Evolutionary conservation across 2,329 filamentous ascomycete genomes (phyloP), one percentile per base, ranked within the genome.

Genomic region (Nemania sp.): DNA sequence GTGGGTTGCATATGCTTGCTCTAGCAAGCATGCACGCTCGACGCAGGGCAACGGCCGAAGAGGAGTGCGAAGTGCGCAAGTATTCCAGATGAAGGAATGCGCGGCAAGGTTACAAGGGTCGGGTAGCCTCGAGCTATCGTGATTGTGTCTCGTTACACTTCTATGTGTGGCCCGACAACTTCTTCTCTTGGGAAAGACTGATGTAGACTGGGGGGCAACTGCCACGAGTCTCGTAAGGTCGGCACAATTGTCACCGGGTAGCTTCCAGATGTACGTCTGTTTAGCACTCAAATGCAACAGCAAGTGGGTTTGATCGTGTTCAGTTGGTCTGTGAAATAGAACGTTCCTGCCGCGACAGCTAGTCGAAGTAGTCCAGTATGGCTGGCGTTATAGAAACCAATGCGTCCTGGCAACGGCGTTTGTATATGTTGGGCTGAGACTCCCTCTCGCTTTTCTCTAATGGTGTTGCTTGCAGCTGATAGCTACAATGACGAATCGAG

Each of bases 11-110:
- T 50, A 46, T 37, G 19, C 50, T 42, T 44, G 45, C 51, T 48
- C 22, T 22, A 17, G 36, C 47, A 49, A 48, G 42, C 30, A 47
- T 48, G 51, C 62, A 36, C 56, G 60, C 58, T 24, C 51, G 52
- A 49, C 44, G 49, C 34, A 42, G 37, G 23, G 24, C 19, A 24
- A 53, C 49, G 54, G 37, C 37, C 48, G 44, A 31, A 41, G 22
- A 14, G 47, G 45, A 40, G 34, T 49, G 37, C 44, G 33, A 44
- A 19, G 36, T 50, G 39, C 48, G 52, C 39, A 53, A 34, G 49
- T 49, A 53, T 53, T 49, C 49, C 59, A 41, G 41, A 47, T 20
- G 49, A 40, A 41, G 19, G 20, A 53, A 43, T 19, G 44, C 23
- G 44, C 24, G 23, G 24, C 20, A 37, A 49, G 37, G 9, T 52